Conservation (phyloP, 441 rosid species). For the Viola pubescens region DNA sequence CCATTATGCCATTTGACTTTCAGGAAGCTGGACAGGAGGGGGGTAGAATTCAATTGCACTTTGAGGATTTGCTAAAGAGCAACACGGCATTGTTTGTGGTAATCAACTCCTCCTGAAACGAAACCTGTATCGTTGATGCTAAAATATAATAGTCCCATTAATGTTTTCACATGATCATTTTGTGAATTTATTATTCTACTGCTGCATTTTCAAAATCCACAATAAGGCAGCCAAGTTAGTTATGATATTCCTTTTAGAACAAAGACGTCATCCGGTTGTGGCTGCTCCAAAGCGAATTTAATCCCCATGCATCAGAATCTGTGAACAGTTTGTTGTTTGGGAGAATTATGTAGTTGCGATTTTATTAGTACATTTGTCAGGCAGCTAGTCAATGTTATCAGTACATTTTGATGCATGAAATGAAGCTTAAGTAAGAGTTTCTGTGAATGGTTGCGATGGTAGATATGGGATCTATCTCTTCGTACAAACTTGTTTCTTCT, state of each 20-base stretch:
- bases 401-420: too few relatives aligned
- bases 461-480: neutral
- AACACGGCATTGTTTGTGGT: conserved; percentile 90
- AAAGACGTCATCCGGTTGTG: too few relatives aligned
- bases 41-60: conserved; percentile 88
- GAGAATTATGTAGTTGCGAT: too few relatives aligned
- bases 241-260: neutral
- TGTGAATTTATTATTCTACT: neutral
- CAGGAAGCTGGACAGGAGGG: conserved; percentile 97
- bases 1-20: conserved; percentile 20
- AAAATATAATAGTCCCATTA: too few relatives aligned
- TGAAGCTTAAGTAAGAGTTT: too few relatives aligned
- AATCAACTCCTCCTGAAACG: conserved; percentile 18
- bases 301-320: too few relatives aligned
- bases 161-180: neutral
- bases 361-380: too few relatives aligned
- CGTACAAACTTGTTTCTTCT: neutral
- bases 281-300: too few relatives aligned
- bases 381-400: too few relatives aligned
- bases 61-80: conserved; percentile 86
- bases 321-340: too few relatives aligned
- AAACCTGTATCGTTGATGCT: too few relatives aligned
- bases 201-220: neutral
- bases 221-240: neutral
- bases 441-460: neutral